Conservation (phyloP, 495 filamentous ascomycete species). For the Tuber aestivum region DNA sequence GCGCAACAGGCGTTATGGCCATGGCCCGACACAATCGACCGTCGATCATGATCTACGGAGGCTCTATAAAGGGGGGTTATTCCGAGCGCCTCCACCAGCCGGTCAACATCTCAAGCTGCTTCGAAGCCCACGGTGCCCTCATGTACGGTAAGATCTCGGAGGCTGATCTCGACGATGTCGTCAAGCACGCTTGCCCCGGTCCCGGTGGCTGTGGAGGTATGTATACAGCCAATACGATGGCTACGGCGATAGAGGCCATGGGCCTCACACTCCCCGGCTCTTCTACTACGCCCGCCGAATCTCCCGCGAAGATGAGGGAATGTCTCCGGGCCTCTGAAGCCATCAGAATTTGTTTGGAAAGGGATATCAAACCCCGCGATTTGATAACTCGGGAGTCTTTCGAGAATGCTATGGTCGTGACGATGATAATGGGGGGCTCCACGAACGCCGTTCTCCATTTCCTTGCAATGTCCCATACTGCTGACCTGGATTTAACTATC, state of each 20-base stretch:
- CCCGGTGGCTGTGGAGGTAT: constrained; percentile 96
- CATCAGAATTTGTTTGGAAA: constrained; percentile 79
- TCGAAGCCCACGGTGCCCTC: constrained; percentile 86
- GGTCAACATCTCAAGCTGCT: constrained; percentile 86
- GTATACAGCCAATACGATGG: constrained; percentile 97
- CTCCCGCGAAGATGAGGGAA: constrained; percentile 86
- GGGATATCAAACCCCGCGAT: constrained; percentile 77
- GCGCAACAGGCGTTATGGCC: constrained; percentile 54
- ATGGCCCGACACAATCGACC: constrained; percentile 89
- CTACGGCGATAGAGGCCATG: constrained; percentile 93
- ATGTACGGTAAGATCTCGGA: constrained; percentile 61
- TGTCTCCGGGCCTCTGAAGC: constrained; percentile 80
- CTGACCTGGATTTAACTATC: constrained; percentile 72
- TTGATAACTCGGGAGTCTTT: constrained; percentile 79
- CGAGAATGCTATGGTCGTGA: constrained; percentile 87
- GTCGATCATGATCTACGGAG: constrained; percentile 79
- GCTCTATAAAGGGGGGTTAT: constrained; percentile 81
- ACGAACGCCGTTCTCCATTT: constrained; percentile 94
- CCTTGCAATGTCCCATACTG: constrained; percentile 88
- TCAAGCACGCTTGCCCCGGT: constrained; percentile 79
- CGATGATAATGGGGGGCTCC: constrained; percentile 83
- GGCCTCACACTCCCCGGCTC: constrained; percentile 84
- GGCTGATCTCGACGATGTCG: constrained; percentile 82
- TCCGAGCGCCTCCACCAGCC: constrained; percentile 67
- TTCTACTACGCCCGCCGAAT: constrained; percentile 79